Percentiles rank a stretch among this genome's conserved stretches.
Evolutionary conservation across 139 green algal species (phyloP).

Genomic region (Chlamydomonas sp.): DNA sequence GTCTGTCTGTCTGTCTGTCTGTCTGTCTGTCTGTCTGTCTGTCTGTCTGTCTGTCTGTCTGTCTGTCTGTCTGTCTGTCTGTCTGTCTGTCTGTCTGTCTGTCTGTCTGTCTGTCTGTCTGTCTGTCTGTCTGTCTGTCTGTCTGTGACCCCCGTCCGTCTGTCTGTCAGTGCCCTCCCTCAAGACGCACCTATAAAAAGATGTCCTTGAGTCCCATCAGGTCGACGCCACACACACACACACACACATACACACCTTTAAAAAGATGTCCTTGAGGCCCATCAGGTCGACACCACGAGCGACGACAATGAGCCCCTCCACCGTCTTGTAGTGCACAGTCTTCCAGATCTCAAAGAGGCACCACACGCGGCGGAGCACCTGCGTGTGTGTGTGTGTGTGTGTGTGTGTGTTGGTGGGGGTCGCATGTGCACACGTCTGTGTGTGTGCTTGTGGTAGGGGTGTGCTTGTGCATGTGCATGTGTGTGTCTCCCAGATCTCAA

Average conservation of each 20-base stretch:
- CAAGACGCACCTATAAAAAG: slow-evolving; percentile 13
- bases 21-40: slow-evolving; percentile 1
- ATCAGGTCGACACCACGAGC: slow-evolving; percentile 10
- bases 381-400: background rate
- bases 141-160: too few species aligned
- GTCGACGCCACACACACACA: too few species aligned
- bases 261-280: slow-evolving; percentile 8
- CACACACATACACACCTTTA: too few species aligned
- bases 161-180: background rate
- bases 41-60: slow-evolving; percentile 4
- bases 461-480: background rate
- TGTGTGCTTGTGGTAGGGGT: too few species aligned
- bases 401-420: background rate
- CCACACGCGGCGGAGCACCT: slow-evolving; percentile 12
- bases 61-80: background rate
- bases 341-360: slow-evolving; percentile 18
- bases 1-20: background rate
- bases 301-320: background rate
- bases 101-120: slow-evolving; percentile 1
- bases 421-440: too few species aligned
- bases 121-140: background rate
- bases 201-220: slow-evolving; percentile 8
- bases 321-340: slow-evolving; percentile 7
- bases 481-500: too few species aligned
- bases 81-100: background rate